Evolutionary conservation across 1,284 basidiomycete genomes (phyloP), one percentile per base, ranked within the genome.

Genomic region (Naganishia sp.): DNA sequence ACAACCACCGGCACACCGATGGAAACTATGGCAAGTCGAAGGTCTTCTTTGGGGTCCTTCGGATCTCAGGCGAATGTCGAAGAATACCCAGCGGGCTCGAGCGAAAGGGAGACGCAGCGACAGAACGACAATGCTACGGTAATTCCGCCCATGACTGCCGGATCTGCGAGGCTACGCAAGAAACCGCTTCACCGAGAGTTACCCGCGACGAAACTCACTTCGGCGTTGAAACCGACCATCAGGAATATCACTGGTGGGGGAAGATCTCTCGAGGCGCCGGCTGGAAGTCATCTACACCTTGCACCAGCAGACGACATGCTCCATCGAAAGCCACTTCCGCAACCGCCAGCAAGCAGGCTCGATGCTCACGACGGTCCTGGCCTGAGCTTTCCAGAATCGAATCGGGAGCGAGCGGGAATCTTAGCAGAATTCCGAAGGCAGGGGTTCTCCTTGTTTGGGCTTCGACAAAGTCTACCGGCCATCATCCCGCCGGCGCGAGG

Each of bases 301-400:
- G 21, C 1, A 23, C 28, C 28, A 28, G 28, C 28, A 28, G 46
- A 42, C 18, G 45, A 48, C 25, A 23, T 48, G 31, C 21, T 21
- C 10, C 23, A n/a, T 7, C 28, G 33, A 23, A 61, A 61, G 43
- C 59, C 59, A 28, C 43, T 61, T 48, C 59, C 59, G 39, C 48
- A 48, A 28, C 59, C 15, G 36, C 59, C 59, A 4, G 9, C 16
- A n/a, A 18, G 21, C 36, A 18, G 18, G 15, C 59, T 48, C 6
- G n/a, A 39, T n/a, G 2, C 13, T 2, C 50, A 36, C 13, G 13
- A 7, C 16, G 31, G 50, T 25, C 6, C n/a, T 5, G 48, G 21
- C 21, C 25, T 9, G 21, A 25, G 21, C 18, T 49, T n/a, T 15
- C 48, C 18, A 23, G 6, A 25, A 49, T n/a, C 21, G 50, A 53